Conservation (phyloP, 176 grass and related monocot genomes). For the Eleusine indica region DNA sequence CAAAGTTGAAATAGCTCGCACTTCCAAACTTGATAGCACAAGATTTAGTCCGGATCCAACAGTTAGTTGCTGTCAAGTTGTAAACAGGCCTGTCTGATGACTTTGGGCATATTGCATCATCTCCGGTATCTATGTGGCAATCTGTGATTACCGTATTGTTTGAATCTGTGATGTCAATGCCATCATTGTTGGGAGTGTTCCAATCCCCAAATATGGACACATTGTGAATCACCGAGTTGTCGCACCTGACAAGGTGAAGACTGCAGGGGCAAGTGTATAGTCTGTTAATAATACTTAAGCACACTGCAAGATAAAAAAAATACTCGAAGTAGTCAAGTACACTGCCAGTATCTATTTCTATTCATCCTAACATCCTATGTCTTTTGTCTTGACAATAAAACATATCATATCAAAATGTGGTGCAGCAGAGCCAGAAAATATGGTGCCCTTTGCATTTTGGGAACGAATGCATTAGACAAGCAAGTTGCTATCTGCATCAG, state of each 20-base stretch:
- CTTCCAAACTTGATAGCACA: slow-evolving; percentile 89
- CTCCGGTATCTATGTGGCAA: slow-evolving; percentile 80
- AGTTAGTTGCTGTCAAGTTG: slow-evolving; percentile 72
- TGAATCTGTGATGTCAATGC: slow-evolving; percentile 82
- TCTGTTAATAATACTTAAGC: slow-evolving; percentile 1
- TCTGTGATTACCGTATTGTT: slow-evolving; percentile 75
- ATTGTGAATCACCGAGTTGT: slow-evolving; percentile 62
- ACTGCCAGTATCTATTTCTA: too few species aligned
- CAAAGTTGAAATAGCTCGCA: slow-evolving; percentile 62
- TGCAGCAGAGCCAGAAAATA: not conserved
- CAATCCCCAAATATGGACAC: slow-evolving; percentile 83
- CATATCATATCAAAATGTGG: too few species aligned
- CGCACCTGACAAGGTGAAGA: slow-evolving; percentile 79
- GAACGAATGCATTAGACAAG: not conserved
- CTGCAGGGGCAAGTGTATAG: slow-evolving; percentile 37
- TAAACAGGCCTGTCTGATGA: slow-evolving; percentile 63
- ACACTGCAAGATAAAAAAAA: slow-evolving; percentile 2
- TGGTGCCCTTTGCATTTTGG: not conserved
- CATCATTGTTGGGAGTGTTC: slow-evolving; percentile 80
- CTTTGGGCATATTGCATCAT: slow-evolving; percentile 82
- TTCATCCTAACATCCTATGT: too few species aligned
- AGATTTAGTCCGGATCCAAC: slow-evolving; percentile 90
- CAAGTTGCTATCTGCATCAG: not conserved
- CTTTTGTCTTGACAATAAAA: too few species aligned
- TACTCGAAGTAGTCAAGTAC: too few species aligned